Evolutionary conservation across 1,139 yeast species (phyloP).

Genomic region (Wickerhamomyces sp.): DNA sequence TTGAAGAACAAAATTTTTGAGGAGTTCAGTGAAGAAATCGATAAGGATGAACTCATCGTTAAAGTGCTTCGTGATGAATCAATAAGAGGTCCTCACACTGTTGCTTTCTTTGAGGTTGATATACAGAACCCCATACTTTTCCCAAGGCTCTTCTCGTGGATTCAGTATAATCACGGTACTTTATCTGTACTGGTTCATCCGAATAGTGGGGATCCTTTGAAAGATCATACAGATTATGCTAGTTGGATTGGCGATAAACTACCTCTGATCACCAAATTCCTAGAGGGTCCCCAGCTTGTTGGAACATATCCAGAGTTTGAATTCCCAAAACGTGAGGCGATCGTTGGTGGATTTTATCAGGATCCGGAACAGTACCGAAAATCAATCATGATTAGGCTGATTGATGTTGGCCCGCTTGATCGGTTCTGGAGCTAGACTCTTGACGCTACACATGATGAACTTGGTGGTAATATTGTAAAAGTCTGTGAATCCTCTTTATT

Average conservation of each 20-base stretch:
- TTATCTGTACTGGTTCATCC: constrained; percentile 54
- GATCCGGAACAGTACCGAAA: constrained; percentile 5
- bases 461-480: too few species aligned
- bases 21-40: constrained; percentile 5
- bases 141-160: constrained; percentile 10
- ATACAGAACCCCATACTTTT: constrained; percentile 7
- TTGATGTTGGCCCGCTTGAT: constrained; percentile 6
- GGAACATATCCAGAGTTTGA: constrained; percentile 8
- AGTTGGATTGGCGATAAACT: constrained; percentile 46
- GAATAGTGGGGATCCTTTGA: constrained; percentile 32
- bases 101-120: constrained; percentile 15
- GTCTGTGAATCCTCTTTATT: too few species aligned
- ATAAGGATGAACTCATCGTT: constrained; percentile 7
- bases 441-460: too few species aligned
- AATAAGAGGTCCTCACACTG: constrained; percentile 10
- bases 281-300: constrained; percentile 3
- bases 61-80: constrained; percentile 9
- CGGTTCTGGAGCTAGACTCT: constrained; percentile 3
- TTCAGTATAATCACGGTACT: constrained; percentile 45
- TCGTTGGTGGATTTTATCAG: constrained; percentile 8
- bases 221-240: constrained; percentile 49
- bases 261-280: constrained; percentile 18
- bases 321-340: constrained; percentile 9
- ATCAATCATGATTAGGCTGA: constrained; percentile 10
- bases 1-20: constrained; percentile 12